Conservation (phyloP, 2,329 filamentous ascomycete species). For the Coniochaeta prunicola region DNA sequence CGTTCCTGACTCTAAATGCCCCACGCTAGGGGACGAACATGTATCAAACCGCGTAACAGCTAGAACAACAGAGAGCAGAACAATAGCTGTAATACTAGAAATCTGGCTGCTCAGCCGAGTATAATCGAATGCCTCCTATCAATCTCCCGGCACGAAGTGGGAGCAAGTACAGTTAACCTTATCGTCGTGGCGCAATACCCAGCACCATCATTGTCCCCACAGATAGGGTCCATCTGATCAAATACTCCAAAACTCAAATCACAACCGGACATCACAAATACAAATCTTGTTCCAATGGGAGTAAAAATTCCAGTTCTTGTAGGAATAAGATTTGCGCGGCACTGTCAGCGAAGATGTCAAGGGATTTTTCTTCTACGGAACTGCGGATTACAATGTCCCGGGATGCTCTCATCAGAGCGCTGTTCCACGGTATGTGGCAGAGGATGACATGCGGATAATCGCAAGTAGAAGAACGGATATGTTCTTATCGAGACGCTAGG, state of each 20-base stretch:
- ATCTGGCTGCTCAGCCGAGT: too few species aligned
- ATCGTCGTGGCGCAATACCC: background rate
- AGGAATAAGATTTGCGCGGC: background rate
- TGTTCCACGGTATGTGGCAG: background rate
- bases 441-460: background rate
- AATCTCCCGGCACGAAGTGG: too few species aligned
- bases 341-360: background rate
- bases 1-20: background rate
- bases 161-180: background rate
- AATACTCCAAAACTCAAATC: background rate
- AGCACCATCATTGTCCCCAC: background rate
- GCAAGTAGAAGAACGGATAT: conserved; percentile 1
- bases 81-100: too few species aligned
- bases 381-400: background rate
- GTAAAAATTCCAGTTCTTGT: background rate
- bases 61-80: too few species aligned
- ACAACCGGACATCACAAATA: background rate
- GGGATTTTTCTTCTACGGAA: background rate
- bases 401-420: background rate
- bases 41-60: too few species aligned
- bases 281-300: background rate
- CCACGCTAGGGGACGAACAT: too few species aligned
- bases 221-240: background rate
- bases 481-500: conserved; percentile 15
- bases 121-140: too few species aligned